Percentiles rank a stretch among this genome's conserved stretches.
These are phyloP conservation scores for Agrocybe pediades DNA, from an alignment of 768 basidiomycete genomes.

Conservation along the genomic window DNA sequence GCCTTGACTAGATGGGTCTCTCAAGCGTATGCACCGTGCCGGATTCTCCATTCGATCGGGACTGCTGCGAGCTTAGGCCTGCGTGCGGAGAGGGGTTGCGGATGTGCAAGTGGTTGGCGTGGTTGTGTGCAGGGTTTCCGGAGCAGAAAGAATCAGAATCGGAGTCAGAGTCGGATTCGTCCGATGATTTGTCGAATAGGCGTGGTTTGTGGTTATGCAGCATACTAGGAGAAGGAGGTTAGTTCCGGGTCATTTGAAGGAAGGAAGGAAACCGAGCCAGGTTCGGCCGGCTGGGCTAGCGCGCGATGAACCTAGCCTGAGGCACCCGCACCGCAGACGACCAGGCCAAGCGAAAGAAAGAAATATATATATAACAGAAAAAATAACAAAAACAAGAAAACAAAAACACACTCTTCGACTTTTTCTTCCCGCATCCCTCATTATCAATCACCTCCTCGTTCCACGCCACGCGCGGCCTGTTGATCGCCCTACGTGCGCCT, in stretches of 20 bases:
- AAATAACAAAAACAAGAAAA: background rate
- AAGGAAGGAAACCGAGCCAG: no score
- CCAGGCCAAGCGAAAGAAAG: background rate
- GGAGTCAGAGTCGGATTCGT: conserved; percentile 55
- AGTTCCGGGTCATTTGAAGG: background rate
- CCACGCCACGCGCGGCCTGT: conserved; percentile 74
- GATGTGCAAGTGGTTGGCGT: conserved; percentile 18
- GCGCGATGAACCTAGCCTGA: background rate
- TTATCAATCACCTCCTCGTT: conserved; percentile 87
- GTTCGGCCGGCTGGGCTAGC: no score
- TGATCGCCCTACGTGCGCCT: conserved; percentile 43
- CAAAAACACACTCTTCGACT: conserved; percentile 84
- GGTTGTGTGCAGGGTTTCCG: conserved; percentile 11
- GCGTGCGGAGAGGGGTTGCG: conserved; percentile 10
- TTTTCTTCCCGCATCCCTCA: conserved; percentile 86
- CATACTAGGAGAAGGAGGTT: conserved; percentile 62
- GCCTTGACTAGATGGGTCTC: conserved; percentile 28
- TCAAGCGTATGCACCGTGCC: conserved; percentile 20
- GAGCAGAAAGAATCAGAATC: conserved; percentile 30
- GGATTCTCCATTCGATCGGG: conserved; percentile 5
- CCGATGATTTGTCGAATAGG: conserved; percentile 79
- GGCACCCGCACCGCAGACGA: background rate
- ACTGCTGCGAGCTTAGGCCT: conserved; percentile 6
- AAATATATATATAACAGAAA: background rate
- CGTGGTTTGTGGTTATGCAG: conserved; percentile 88